phyloP scores from a whole-genome alignment of 2,329 filamentous ascomycete genomes.

The Colletotrichum endophyticum region DNA sequence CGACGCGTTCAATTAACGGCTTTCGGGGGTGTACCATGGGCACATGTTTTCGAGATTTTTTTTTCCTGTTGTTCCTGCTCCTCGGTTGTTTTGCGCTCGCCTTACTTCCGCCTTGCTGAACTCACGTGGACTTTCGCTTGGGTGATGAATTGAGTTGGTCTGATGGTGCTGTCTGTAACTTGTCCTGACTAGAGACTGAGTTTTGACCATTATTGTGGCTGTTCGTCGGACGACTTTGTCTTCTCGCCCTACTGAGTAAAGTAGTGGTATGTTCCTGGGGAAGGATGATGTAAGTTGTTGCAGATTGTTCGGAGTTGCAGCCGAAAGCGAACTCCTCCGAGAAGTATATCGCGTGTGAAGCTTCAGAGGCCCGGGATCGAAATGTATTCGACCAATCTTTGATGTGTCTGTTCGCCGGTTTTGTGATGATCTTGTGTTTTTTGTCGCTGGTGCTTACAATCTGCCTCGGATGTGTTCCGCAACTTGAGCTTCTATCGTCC shows the following conservation, averaged over 20 bases:
- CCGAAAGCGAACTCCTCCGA: not conserved
- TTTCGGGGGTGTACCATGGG: not conserved
- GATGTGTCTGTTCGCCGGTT: not conserved
- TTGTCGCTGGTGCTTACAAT: not conserved
- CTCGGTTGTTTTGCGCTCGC: not conserved
- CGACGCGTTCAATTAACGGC: not conserved
- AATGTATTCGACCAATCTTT: not conserved
- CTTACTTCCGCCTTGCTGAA: not conserved
- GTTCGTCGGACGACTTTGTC: not conserved
- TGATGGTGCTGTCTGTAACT: not conserved
- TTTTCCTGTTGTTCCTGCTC: not conserved
- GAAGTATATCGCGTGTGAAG: not conserved
- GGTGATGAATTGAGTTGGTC: conserved; percentile 12
- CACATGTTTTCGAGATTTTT: not conserved
- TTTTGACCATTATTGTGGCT: not conserved
- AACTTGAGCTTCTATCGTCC: not conserved
- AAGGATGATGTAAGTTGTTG: not conserved
- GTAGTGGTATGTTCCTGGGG: not conserved
- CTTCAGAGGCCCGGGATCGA: not conserved
- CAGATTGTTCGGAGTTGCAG: not conserved
- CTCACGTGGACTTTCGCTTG: not conserved
- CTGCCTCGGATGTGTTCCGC: not conserved
- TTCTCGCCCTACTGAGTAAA: not conserved
- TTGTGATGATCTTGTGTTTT: not conserved
- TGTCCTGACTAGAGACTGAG: not conserved